Conservation (phyloP, 345 rosid species). For the Salix arbutifolia region DNA sequence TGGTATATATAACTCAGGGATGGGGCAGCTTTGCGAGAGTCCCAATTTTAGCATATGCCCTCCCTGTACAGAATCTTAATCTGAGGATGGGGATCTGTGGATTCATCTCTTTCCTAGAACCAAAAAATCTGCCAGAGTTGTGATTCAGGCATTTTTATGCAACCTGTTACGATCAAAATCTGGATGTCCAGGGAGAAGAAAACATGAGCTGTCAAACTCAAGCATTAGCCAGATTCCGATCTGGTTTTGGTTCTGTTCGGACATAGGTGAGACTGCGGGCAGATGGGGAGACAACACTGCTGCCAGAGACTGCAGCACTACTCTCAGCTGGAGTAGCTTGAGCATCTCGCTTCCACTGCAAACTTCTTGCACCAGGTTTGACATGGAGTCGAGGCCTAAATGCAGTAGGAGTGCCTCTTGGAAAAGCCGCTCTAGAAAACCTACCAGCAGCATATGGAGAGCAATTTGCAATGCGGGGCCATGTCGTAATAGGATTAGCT, state of each 20-base stretch:
- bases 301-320: slow-evolving; percentile 30
- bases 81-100: not conserved
- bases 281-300: slow-evolving; percentile 25
- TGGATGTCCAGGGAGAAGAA: not conserved
- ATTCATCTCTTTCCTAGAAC: not conserved
- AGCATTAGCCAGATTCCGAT: slow-evolving; percentile 31
- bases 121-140: not conserved
- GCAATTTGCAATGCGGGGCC: slow-evolving; percentile 58
- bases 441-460: slow-evolving; percentile 45
- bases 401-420: slow-evolving; percentile 57
- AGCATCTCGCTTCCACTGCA: slow-evolving; percentile 92
- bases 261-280: slow-evolving; percentile 74
- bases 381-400: slow-evolving; percentile 56
- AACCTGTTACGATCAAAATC: not conserved
- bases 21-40: not conserved
- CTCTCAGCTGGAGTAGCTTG: slow-evolving; percentile 39
- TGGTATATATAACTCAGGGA: not conserved
- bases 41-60: slow-evolving; percentile 1
- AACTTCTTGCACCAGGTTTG: slow-evolving; percentile 75
- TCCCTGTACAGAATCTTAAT: slow-evolving; percentile 14
- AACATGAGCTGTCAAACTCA: slow-evolving; percentile 3
- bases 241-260: slow-evolving; percentile 55
- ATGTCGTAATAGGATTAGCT: slow-evolving; percentile 41
- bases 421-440: slow-evolving; percentile 54
- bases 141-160: slow-evolving; percentile 1